phyloP scores from a whole-genome alignment of 2,329 filamentous ascomycete species.

The Nannizziopsis barbatae region DNA sequence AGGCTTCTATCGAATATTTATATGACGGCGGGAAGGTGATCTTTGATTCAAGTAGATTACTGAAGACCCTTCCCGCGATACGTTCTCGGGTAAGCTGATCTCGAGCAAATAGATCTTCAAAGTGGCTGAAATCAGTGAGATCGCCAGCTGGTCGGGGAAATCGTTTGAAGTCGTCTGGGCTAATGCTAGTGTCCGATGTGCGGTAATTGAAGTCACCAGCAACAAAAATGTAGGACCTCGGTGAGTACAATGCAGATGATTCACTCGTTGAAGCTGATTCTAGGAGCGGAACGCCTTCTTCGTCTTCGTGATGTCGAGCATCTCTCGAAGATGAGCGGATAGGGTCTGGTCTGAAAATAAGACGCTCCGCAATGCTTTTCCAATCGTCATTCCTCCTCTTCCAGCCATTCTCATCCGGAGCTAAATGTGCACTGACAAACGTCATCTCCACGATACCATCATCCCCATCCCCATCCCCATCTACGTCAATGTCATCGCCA shows the following conservation, averaged over 20 bases:
- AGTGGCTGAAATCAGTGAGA: slow-evolving; percentile 47
- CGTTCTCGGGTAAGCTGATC: slow-evolving; percentile 75
- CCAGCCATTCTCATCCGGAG: slow-evolving; percentile 72
- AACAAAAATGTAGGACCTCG: slow-evolving; percentile 68
- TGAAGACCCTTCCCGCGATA: slow-evolving; percentile 56
- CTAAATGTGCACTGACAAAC: slow-evolving; percentile 78
- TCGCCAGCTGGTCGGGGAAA: slow-evolving; percentile 53
- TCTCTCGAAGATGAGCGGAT: slow-evolving; percentile 11
- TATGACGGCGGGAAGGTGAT: slow-evolving; percentile 85
- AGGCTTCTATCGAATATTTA: slow-evolving; percentile 56
- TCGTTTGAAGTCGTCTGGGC: slow-evolving; percentile 42
- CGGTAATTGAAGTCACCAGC: slow-evolving; percentile 94
- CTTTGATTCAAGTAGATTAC: slow-evolving; percentile 62
- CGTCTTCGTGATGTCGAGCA: slow-evolving; percentile 17
- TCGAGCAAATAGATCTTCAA: slow-evolving; percentile 52
- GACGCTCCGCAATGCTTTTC: slow-evolving; percentile 65
- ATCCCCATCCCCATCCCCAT: slow-evolving; percentile 24
- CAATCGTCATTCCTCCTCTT: slow-evolving; percentile 75
- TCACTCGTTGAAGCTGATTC: slow-evolving; percentile 18
- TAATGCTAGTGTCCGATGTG: slow-evolving; percentile 57
- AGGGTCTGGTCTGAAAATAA: slow-evolving; percentile 54
- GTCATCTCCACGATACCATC: slow-evolving; percentile 51
- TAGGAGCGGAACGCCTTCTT: slow-evolving; percentile 26
- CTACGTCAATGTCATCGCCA: slow-evolving; percentile 23
- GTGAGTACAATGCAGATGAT: slow-evolving; percentile 53